phyloP scores from a whole-genome alignment of 2,329 filamentous ascomycete genomes.

The Beauveria sp. region DNA sequence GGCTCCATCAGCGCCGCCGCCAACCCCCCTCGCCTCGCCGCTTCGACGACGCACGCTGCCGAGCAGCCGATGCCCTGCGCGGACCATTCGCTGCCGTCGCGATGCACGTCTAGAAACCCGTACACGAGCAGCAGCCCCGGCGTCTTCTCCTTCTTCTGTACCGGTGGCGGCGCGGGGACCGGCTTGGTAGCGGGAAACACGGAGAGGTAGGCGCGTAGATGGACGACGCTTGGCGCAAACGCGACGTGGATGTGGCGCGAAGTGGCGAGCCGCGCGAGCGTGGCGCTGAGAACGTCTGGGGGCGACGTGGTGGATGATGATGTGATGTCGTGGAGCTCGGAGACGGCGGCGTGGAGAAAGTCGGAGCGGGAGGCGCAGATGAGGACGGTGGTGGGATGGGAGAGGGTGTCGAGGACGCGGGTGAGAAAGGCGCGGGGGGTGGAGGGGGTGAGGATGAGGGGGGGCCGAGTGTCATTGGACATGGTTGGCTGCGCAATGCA shows the following conservation, averaged over 20 bases:
- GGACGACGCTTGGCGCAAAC: conserved; percentile 69
- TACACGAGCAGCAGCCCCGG: conserved; percentile 46
- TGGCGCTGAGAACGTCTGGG: conserved; percentile 46
- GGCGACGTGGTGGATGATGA: neutral
- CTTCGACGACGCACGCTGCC: conserved; percentile 55
- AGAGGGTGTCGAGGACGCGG: conserved; percentile 50
- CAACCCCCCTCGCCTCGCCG: conserved; percentile 39
- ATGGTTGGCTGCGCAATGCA: neutral
- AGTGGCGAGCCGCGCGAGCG: conserved; percentile 60
- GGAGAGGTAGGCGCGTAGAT: conserved; percentile 69
- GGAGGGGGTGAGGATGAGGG: conserved; percentile 42
- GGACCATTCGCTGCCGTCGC: conserved; percentile 64
- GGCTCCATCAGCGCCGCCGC: conserved; percentile 42
- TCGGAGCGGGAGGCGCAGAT: conserved; percentile 58
- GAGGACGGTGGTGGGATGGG: conserved; percentile 57
- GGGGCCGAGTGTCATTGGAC: conserved; percentile 17
- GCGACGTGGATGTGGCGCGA: conserved; percentile 61
- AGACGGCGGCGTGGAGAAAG: conserved; percentile 55
- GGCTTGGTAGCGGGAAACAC: conserved; percentile 37
- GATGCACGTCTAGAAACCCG: conserved; percentile 57
- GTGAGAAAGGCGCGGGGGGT: conserved; percentile 56
- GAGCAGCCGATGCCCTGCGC: conserved; percentile 62
- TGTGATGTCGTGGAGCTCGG: conserved; percentile 35
- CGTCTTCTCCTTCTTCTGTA: conserved; percentile 24
- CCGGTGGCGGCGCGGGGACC: conserved; percentile 28